Evolutionary conservation across 83 land plant species (phyloP).

Genomic region (Larix sibirica): DNA sequence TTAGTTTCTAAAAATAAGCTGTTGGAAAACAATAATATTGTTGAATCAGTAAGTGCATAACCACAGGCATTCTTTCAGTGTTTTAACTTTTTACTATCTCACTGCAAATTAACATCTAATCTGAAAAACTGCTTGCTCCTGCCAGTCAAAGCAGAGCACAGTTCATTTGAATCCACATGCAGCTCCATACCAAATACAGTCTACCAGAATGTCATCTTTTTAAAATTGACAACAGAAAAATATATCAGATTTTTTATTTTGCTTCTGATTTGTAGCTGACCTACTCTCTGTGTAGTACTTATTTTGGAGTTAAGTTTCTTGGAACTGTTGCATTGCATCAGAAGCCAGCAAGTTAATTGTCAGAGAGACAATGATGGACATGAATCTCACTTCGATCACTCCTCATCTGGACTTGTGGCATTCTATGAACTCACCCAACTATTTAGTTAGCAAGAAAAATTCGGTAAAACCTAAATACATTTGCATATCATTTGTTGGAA

Average conservation of each 20-base stretch:
- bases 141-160: not conserved
- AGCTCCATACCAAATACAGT: not conserved
- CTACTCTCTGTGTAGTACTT: not conserved
- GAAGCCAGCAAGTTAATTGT: not conserved
- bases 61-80: no score
- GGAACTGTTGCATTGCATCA: not conserved
- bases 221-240: not conserved
- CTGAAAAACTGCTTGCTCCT: not conserved
- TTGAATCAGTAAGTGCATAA: not conserved
- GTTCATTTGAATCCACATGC: not conserved
- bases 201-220: not conserved
- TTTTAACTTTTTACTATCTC: no score
- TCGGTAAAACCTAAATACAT: no score
- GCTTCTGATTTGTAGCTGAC: not conserved
- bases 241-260: not conserved
- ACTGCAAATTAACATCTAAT: not conserved
- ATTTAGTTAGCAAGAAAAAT: no score
- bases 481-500: no score
- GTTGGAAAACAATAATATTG: not conserved
- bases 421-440: not conserved
- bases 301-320: not conserved
- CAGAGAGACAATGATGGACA: not conserved
- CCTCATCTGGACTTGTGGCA: not conserved
- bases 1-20: not conserved
- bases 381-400: not conserved